Percentiles rank a stretch among this genome's conserved stretches.
Evolutionary conservation across 2,329 filamentous ascomycete genomes (phyloP).

Genomic region (Epichloe scottii): DNA sequence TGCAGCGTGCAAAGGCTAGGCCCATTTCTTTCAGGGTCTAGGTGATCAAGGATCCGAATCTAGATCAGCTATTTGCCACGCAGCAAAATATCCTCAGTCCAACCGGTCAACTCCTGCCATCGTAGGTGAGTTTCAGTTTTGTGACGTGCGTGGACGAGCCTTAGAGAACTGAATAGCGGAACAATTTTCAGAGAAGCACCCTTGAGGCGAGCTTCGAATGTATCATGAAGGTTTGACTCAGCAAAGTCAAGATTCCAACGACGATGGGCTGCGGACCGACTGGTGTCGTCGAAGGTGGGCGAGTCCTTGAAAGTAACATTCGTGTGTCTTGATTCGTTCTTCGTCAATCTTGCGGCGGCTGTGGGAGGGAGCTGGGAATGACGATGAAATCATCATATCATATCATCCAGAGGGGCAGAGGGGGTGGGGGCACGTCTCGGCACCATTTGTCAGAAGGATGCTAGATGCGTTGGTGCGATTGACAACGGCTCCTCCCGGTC

Average conservation of each 20-base stretch:
- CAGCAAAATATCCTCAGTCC: neutral
- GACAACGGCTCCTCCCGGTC: neutral
- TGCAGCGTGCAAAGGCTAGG: conserved; percentile 8
- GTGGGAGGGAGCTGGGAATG: neutral
- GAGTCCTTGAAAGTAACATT: neutral
- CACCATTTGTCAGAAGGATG: neutral
- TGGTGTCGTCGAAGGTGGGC: neutral
- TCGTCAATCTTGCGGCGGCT: neutral
- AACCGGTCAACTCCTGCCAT: neutral
- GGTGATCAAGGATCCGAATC: neutral
- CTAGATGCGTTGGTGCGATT: neutral
- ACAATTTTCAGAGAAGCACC: neutral
- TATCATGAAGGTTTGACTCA: neutral
- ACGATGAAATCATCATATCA: too few species aligned
- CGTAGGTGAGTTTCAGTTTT: neutral
- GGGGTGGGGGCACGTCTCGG: neutral
- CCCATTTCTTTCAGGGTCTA: neutral
- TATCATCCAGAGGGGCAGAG: neutral
- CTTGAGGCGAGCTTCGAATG: neutral
- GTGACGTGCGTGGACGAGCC: neutral
- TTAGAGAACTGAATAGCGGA: neutral
- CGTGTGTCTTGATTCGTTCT: neutral
- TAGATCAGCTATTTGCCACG: neutral
- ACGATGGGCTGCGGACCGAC: neutral
- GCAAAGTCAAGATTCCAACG: neutral